Evolutionary conservation across 2,329 filamentous ascomycete genomes (phyloP).

Genomic region (Colletotrichum limetticola): DNA sequence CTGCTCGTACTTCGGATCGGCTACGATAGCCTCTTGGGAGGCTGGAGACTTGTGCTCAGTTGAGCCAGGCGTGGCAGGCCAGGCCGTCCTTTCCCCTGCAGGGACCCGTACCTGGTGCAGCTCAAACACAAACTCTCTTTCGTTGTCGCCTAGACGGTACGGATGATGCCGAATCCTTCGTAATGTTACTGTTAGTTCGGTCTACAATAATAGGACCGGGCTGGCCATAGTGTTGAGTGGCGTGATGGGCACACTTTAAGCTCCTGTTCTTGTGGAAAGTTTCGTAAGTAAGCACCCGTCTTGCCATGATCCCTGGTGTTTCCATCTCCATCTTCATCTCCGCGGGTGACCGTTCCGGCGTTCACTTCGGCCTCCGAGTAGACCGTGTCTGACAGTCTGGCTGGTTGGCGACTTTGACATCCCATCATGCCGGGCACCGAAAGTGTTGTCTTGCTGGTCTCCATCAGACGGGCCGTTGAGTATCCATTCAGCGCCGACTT

Average conservation of each 20-base stretch:
- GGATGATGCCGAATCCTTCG: neutral
- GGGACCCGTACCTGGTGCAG: neutral
- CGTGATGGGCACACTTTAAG: neutral
- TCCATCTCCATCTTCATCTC: neutral
- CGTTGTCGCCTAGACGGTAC: neutral
- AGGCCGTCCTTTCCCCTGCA: conserved; percentile 9
- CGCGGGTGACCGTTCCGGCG: neutral
- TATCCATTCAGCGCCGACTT: neutral
- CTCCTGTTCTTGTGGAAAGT: neutral
- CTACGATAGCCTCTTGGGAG: conserved; percentile 10
- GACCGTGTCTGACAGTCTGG: neutral
- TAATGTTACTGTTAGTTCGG: neutral
- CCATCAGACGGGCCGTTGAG: neutral
- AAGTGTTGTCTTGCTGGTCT: neutral
- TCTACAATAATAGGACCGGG: neutral
- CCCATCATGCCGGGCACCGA: neutral
- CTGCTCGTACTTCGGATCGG: conserved; percentile 3
- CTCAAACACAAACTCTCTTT: conserved; percentile 4
- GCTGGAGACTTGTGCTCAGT: neutral
- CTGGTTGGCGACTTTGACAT: neutral
- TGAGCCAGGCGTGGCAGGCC: neutral
- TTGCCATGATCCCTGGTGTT: neutral
- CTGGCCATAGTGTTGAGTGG: neutral
- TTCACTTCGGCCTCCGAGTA: neutral
- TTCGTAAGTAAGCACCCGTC: neutral